A percentile compares a stretch with the other conserved stretches of the same genome.
These are phyloP conservation scores for Naganishia cerealis DNA, from an alignment of 1,284 basidiomycete species.

Conservation along the genomic window DNA sequence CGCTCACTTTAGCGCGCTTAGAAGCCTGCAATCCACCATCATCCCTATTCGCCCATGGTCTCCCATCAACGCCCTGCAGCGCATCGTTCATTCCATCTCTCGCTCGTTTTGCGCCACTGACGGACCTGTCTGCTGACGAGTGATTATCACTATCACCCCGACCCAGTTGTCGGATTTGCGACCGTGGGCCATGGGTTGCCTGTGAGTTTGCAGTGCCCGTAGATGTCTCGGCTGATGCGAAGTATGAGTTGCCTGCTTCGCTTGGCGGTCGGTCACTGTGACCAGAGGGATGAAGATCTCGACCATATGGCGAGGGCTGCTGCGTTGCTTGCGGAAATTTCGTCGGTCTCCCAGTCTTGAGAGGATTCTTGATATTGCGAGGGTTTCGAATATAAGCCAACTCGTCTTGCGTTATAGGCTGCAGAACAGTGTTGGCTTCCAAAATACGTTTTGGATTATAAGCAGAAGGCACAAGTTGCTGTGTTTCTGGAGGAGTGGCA, in stretches of 20 bases:
- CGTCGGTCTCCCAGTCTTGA: constrained; percentile 17
- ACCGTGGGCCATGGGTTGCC: neutral
- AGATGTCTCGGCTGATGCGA: neutral
- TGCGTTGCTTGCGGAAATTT: neutral
- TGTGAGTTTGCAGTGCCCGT: neutral
- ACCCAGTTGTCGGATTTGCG: neutral
- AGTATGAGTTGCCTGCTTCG: no score
- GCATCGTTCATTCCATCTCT: constrained; percentile 4
- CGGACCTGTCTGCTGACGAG: neutral
- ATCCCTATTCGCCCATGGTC: neutral
- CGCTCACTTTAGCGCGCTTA: constrained; percentile 10
- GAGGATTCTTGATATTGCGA: constrained; percentile 24
- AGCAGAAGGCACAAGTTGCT: neutral
- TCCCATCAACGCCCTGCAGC: neutral
- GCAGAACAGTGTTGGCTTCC: neutral
- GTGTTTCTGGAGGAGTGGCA: neutral
- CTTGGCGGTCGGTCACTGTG: neutral
- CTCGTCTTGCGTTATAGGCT: constrained; percentile 23
- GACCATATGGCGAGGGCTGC: constrained; percentile 1
- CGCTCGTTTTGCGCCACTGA: constrained; percentile 4
- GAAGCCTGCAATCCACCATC: neutral
- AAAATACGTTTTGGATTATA: constrained; percentile 8
- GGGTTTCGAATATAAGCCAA: constrained; percentile 23
- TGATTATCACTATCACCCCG: neutral
- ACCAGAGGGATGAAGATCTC: neutral